Base-by-base conservation (phyloP, 2,329 filamentous ascomycete genomes). In the Calonectria pteridis region DNA sequence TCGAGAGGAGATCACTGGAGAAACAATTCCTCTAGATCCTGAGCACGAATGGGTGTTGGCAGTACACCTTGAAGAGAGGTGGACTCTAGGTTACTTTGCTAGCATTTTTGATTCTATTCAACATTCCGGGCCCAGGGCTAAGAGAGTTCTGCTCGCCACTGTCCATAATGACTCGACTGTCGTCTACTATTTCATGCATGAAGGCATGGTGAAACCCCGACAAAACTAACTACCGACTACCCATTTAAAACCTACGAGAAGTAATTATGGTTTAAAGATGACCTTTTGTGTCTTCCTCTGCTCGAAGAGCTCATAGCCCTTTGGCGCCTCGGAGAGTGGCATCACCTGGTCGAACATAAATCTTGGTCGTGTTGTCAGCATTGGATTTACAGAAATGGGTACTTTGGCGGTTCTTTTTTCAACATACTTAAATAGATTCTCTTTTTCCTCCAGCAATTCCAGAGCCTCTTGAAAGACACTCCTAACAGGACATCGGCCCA, bases 181-280 rank as follows among this genome's bases (percentile, higher is more conserved):
- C 23, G 93, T 95, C 50, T 97, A 96, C 84, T 97, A 97, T 82
- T 89, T 96, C 75, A 91, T 96, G 83, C 94, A 96, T 80, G 94
- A 96, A 83, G 94, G 94, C n/a, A 92, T 96, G 76, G 94, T 96
- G 67, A 97, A 96, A 86, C 94, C 94, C 29, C 89, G 94, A 71
- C 94, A 96, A 83, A 97, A 97, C 82, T 96, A 86, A 89, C 29
- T 28, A 28, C 46, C 71, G 29, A 16, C 43, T 37, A 33, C 3
- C 9, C n/a, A 53, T 18, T 68, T 51, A 28, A 23, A 49, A 50
- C n/a, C 65, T 50, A 13, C 23, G 18, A 26, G 35, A 29, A 51
- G 28, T 37, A 20, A 31, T 76, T 77, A 90, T 18, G 86, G 88
- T 74, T 88, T 89, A 80, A 95, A 95, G 20, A 94, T 88, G 18